Conservation (phyloP, 164 flowering plant species). For the Echeveria elegans region DNA sequence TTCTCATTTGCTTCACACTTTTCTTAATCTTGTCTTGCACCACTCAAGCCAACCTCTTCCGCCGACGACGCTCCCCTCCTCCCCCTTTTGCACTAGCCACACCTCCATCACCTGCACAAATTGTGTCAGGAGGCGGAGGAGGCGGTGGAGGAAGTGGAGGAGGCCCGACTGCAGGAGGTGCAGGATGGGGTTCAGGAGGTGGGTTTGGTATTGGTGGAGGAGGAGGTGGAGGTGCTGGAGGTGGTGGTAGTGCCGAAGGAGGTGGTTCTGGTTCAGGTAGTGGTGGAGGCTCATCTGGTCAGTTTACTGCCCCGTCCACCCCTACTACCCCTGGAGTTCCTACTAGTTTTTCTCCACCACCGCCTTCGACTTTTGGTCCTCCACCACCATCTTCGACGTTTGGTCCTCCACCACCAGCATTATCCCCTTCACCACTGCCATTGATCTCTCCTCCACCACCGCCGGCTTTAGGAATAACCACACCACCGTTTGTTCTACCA, state of each 20-base stretch:
- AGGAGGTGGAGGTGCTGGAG: background rate
- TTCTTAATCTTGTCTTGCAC: background rate
- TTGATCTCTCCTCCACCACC: background rate
- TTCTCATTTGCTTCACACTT: background rate
- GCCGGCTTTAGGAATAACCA: background rate
- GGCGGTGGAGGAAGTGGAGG: conserved; percentile 3
- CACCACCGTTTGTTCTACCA: conserved; percentile 1
- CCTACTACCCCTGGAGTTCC: background rate
- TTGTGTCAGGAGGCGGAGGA: background rate
- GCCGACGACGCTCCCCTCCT: background rate
- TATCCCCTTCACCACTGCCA: background rate
- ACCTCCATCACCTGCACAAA: background rate
- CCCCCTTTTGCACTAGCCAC: background rate
- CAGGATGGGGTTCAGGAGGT: background rate
- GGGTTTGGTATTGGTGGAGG: background rate
- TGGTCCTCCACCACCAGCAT: background rate
- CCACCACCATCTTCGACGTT: background rate
- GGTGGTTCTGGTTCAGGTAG: conserved; percentile 2
- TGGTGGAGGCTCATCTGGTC: conserved; percentile 4
- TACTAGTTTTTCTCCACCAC: background rate
- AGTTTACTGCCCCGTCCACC: background rate
- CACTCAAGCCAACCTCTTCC: background rate
- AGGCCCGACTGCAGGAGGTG: background rate
- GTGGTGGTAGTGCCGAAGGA: background rate
- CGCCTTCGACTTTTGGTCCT: background rate